Base-by-base conservation (phyloP, 2,329 filamentous ascomycete genomes). In the Fusarium heterosporum region DNA sequence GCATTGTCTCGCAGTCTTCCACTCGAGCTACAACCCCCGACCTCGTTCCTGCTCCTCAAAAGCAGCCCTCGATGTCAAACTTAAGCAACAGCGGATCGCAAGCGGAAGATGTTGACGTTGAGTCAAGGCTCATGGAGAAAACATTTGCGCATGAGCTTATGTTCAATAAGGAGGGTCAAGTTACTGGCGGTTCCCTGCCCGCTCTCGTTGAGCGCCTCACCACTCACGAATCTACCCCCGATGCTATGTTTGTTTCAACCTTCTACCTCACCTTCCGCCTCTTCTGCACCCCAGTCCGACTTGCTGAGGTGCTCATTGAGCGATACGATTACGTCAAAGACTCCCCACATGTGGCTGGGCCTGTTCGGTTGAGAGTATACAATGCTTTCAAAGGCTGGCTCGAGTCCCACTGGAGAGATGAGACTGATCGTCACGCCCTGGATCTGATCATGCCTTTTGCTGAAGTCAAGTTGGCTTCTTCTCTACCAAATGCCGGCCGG, bases 311-410 rank as follows among this genome's bases (percentile, higher is more conserved):
- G 6, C 84, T 99, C n/a, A 90, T 96, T 52, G 91, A 96, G 57
- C 90, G 96, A 29, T 99, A 97, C 77, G 92, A 97, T 60, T 97
- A 97, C 71, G 91, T 97, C 36, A 91, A 88, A 13, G 91, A 96
- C 61, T 91, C 90, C 46, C 87, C 89, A 22, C 86, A 89, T 59
- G 79, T 94, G 65, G 89, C 93, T 22, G 87, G 85, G 4, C 93
- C 95, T 0, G 95, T 98, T 22, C 89, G 94, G 49, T 82, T 99
- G 46, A 89, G 96, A 50, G 93, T 98, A 2, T 98, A 96, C 82
- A 98, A 99, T 76, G 90, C 93, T 56, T 93, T 99, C 84, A 99
- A 99, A 79, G 92, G 92, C 40, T 99, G 96, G 96, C 83, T 99
- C 19, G 96, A 98, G 80, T 96, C 92, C 8, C 93, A 99, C 78